Evolutionary conservation across 192 early-diverging fungal species (phyloP).

Genomic region (Gorgonomyces haynaldii): DNA sequence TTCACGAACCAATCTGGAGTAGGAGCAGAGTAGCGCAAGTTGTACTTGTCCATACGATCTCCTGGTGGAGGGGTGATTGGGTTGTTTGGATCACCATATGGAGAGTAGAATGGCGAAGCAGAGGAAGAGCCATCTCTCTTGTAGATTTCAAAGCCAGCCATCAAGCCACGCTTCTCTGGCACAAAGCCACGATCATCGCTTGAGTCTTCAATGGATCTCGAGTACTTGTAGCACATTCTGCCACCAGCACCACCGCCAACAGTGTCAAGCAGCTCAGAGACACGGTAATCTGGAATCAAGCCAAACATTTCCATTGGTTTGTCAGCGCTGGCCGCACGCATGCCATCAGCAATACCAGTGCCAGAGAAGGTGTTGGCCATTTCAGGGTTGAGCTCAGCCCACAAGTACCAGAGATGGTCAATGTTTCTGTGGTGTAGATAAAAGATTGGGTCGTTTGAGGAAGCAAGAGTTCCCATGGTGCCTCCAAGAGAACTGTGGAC

Average conservation of each 20-base stretch:
- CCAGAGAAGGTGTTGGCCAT: conserved; percentile 12
- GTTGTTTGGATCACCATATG: neutral
- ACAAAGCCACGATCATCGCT: no score
- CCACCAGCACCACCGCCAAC: conserved; percentile 4
- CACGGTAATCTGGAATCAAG: conserved; percentile 10
- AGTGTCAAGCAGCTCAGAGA: conserved; percentile 6
- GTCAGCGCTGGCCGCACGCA: neutral
- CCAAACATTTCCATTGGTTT: conserved; percentile 10
- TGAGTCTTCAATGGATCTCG: conserved; percentile 10
- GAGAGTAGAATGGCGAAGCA: neutral
- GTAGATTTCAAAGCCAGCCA: no score
- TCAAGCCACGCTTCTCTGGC: no score
- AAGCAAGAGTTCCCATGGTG: conserved; percentile 11
- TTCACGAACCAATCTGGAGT: conserved; percentile 2
- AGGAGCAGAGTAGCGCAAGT: conserved; percentile 7
- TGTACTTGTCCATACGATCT: conserved; percentile 15
- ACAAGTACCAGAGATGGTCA: conserved; percentile 27
- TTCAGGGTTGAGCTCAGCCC: conserved; percentile 17
- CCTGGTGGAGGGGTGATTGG: conserved; percentile 3
- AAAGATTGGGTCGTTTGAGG: conserved; percentile 28
- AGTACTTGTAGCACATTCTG: conserved; percentile 10
- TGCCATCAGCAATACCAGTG: neutral
- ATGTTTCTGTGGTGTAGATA: conserved; percentile 37
- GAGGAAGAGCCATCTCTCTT: no score
- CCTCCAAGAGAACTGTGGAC: conserved; percentile 18